Conservation (phyloP, 306 rosid species). For the Citrullus colocynthis region DNA sequence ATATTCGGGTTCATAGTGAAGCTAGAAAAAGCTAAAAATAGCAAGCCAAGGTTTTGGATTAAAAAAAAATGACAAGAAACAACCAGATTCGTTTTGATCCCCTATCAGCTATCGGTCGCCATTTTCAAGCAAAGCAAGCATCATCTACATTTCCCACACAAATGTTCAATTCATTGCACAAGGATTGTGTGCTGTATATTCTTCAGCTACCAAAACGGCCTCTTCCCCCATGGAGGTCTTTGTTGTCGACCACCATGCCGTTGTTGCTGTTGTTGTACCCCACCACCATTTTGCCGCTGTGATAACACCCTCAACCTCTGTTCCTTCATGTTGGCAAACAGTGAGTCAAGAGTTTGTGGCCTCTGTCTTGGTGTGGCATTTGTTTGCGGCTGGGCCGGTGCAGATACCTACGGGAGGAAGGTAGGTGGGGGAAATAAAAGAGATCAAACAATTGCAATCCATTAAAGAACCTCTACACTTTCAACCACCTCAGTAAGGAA, state of each 20-base stretch:
- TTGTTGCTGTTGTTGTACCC: background rate
- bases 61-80: background rate
- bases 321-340: conserved; percentile 83
- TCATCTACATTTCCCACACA: background rate
- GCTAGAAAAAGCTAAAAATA: background rate
- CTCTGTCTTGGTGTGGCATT: conserved; percentile 36
- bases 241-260: conserved; percentile 33
- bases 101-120: background rate
- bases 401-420: conserved; percentile 4
- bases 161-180: background rate
- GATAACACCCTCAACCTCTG: conserved; percentile 55
- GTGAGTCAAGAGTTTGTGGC: conserved; percentile 67
- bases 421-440: background rate
- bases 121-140: background rate
- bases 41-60: background rate
- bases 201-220: conserved; percentile 49
- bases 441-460: background rate
- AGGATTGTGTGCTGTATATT: background rate
- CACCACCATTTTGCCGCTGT: conserved; percentile 25
- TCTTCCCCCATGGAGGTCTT: conserved; percentile 65
- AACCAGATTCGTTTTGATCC: background rate
- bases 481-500: background rate
- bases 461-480: background rate
- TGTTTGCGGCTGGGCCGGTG: conserved; percentile 23
- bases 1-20: background rate